Percentiles rank a stretch among this genome's conserved stretches.
Evolutionary conservation across 2,329 filamentous ascomycete genomes (phyloP).

Genomic region (Chalaropsis thielavioides): DNA sequence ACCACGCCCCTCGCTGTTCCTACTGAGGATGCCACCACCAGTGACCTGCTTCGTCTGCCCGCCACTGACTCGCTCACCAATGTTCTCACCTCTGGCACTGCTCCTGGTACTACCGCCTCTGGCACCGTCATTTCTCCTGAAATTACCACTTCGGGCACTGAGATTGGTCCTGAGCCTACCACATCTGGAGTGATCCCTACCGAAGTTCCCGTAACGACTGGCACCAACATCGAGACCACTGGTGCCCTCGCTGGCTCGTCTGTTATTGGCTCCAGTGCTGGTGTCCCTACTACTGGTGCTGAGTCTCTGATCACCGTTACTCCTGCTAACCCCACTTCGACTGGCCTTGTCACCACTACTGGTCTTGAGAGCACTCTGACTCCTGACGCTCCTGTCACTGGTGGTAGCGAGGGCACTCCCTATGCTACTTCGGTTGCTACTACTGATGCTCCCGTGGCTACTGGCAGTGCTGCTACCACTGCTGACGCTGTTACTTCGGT

Average conservation of each 20-base stretch:
- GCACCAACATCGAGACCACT: neutral
- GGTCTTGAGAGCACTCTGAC: constrained; percentile 16
- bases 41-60: neutral
- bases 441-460: constrained; percentile 13
- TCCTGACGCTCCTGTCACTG: constrained; percentile 17
- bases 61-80: neutral
- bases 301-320: constrained; percentile 14
- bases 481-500: constrained; percentile 18
- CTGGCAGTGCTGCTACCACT: constrained; percentile 15
- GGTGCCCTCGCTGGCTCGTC: neutral
- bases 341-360: neutral
- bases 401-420: constrained; percentile 8
- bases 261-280: constrained; percentile 9
- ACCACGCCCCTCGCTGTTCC: neutral
- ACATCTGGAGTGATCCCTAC: constrained; percentile 16
- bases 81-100: neutral
- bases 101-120: neutral
- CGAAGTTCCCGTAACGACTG: constrained; percentile 1
- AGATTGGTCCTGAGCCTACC: constrained; percentile 15
- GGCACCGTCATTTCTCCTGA: constrained; percentile 13
- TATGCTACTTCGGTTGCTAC: constrained; percentile 15
- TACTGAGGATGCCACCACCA: neutral
- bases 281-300: constrained; percentile 12
- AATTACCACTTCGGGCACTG: constrained; percentile 18
- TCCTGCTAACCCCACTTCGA: constrained; percentile 12